Evolutionary conservation across 2,329 filamentous ascomycete genomes (phyloP).

Genomic region (Blastomyces parvus): DNA sequence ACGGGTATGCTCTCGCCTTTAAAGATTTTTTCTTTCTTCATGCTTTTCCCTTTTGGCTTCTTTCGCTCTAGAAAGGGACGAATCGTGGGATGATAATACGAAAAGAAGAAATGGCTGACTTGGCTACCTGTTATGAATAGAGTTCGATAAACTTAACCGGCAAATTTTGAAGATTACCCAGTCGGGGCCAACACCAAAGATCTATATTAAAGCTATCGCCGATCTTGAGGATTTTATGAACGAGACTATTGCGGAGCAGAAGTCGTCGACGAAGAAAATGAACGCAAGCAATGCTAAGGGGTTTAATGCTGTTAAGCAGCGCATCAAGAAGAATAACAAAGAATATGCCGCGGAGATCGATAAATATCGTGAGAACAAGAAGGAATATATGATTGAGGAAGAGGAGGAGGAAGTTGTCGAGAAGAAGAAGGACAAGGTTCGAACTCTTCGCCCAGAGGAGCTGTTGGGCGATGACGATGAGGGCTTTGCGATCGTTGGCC

Average conservation of each 20-base stretch:
- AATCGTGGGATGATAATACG: neutral
- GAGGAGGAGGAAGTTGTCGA: conserved; percentile 54
- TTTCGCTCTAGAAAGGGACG: neutral
- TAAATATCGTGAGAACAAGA: conserved; percentile 74
- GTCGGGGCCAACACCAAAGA: conserved; percentile 71
- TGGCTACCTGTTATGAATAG: conserved; percentile 39
- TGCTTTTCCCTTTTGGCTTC: neutral
- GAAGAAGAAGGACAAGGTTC: conserved; percentile 45
- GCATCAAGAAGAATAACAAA: conserved; percentile 98
- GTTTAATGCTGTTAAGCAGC: conserved; percentile 94
- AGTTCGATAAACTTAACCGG: conserved; percentile 90
- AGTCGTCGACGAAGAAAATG: conserved; percentile 96
- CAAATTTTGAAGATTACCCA: conserved; percentile 71
- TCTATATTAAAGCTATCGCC: conserved; percentile 85
- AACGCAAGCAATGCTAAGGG: conserved; percentile 90
- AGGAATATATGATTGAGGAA: conserved; percentile 77
- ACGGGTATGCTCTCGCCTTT: conserved; percentile 53
- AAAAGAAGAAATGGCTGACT: conserved; percentile 13
- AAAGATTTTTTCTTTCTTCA: neutral
- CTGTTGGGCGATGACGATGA: conserved; percentile 53
- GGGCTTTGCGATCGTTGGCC: conserved; percentile 80
- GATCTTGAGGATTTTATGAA: conserved; percentile 92
- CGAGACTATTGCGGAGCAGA: conserved; percentile 89
- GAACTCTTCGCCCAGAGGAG: conserved; percentile 33
- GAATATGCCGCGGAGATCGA: conserved; percentile 84